A percentile compares a stretch with the other conserved stretches of the same genome.
phyloP scores from a whole-genome alignment of 2,329 filamentous ascomycete genomes.

The Colletotrichum camelliae region DNA sequence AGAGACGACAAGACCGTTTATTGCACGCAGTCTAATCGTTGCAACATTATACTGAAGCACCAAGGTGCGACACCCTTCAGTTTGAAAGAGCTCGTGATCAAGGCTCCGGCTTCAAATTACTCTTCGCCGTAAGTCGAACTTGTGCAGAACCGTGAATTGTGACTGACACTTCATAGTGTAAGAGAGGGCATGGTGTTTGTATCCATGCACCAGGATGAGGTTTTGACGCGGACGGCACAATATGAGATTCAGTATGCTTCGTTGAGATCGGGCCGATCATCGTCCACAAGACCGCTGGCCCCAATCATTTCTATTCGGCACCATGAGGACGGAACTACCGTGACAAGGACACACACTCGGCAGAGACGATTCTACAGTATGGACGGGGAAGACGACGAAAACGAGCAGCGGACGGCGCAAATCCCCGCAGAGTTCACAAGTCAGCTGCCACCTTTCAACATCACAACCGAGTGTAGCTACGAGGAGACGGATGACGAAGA shows the following conservation, averaged over 20 bases:
- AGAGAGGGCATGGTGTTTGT: constrained; percentile 94
- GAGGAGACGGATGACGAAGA: constrained; percentile 54
- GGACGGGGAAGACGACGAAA: constrained; percentile 46
- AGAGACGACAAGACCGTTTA: constrained; percentile 85
- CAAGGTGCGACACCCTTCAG: constrained; percentile 81
- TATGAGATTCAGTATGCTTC: constrained; percentile 74
- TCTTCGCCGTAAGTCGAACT: constrained; percentile 80
- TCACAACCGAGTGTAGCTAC: constrained; percentile 66
- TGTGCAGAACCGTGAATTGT: background rate
- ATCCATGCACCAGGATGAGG: constrained; percentile 81
- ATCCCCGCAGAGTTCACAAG: constrained; percentile 61
- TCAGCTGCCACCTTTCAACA: constrained; percentile 53
- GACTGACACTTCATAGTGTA: constrained; percentile 57
- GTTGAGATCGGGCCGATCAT: constrained; percentile 26
- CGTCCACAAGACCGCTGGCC: constrained; percentile 21
- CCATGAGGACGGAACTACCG: constrained; percentile 56
- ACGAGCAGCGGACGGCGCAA: constrained; percentile 54
- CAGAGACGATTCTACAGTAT: constrained; percentile 51
- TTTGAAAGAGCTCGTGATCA: constrained; percentile 85
- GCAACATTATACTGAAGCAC: constrained; percentile 86
- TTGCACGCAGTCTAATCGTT: constrained; percentile 85
- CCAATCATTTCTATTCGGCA: constrained; percentile 57
- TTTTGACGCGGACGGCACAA: constrained; percentile 73
- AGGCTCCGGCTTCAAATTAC: constrained; percentile 78
- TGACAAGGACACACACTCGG: constrained; percentile 48